phyloP scores from a whole-genome alignment of 176 grass and related monocot species.

The Areca catechu region DNA sequence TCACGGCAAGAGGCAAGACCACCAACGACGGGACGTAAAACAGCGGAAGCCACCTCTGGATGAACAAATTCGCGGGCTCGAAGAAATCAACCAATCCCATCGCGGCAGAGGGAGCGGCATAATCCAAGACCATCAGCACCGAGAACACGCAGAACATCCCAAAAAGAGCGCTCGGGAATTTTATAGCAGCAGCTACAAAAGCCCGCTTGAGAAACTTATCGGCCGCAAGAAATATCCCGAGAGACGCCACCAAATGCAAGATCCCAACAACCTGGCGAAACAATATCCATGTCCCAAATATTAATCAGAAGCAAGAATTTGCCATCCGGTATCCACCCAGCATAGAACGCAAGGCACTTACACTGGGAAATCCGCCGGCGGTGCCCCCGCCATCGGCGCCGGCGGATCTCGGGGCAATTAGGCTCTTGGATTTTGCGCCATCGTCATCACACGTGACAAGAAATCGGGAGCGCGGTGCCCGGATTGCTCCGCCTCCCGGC shows the following conservation, averaged over 20 bases:
- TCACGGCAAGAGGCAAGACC: constrained; percentile 61
- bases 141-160: constrained; percentile 93
- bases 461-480: not conserved
- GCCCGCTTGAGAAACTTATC: constrained; percentile 66
- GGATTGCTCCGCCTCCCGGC: too few species aligned
- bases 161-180: constrained; percentile 78
- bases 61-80: constrained; percentile 73
- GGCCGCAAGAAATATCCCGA: constrained; percentile 46
- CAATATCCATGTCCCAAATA: not conserved
- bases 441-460: constrained; percentile 3
- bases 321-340: not conserved
- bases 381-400: constrained; percentile 19
- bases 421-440: constrained; percentile 4
- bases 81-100: constrained; percentile 57
- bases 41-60: constrained; percentile 81
- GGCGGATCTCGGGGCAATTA: constrained; percentile 19
- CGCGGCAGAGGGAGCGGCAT: constrained; percentile 43
- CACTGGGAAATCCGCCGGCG: constrained; percentile 22
- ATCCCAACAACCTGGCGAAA: constrained; percentile 28
- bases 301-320: not conserved
- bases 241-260: constrained; percentile 52
- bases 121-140: constrained; percentile 49
- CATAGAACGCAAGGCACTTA: constrained; percentile 5
- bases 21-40: constrained; percentile 20
- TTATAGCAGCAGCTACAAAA: constrained; percentile 64